Evolutionary conservation across 345 rosid species (phyloP), one percentile per base, ranked within the genome.

Genomic region (Arabidopsis suecica): DNA sequence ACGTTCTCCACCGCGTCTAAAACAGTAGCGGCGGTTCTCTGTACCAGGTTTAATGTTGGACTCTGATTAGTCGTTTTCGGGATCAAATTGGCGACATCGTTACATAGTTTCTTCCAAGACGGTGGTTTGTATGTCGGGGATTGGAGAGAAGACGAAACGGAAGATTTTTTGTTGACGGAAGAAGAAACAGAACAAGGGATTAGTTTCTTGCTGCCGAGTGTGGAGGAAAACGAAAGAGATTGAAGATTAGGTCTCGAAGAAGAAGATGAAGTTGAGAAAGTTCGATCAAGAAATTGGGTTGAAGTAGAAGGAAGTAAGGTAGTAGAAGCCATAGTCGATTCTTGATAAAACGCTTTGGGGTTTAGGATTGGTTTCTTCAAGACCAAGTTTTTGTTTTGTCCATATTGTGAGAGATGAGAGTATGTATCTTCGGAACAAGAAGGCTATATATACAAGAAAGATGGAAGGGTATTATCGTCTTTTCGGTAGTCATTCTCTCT

Each of bases 1-100:
- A 85, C 88, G 62, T 70, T 73, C 54, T 92, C 96, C 5, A 83
- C 82, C 7, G 79, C 76, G 65, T 92, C 89, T 37, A 92, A 68
- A 36, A 89, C 88, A 9, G 63, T 40, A n/a, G 94, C 79, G 9
- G 88, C 88, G 9, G 84, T 75, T 73, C 68, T 86, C 55, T 89
- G 97, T 1, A 92, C 5, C 8, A 83, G 68, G 73, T 88, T 91
- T 84, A 85, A 70, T 50, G 71, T 7, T 34, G 44, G 72, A 22
- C 2, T 73, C 32, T 36, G 78, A 20, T 22, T 79, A 37, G 47
- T 20, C 20, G 64, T 23, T 66, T 66, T 72, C 14, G 81, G 77
- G 44, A 66, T 66, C 6, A 72, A 14, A 1, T 30, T 32, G 25
- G 68, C 22, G 40, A 78, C 49, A 25, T 72, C 73, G 68, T 71